Base-by-base conservation (phyloP, 179 eudicot genomes). In the Heliamphora pulchella region DNA sequence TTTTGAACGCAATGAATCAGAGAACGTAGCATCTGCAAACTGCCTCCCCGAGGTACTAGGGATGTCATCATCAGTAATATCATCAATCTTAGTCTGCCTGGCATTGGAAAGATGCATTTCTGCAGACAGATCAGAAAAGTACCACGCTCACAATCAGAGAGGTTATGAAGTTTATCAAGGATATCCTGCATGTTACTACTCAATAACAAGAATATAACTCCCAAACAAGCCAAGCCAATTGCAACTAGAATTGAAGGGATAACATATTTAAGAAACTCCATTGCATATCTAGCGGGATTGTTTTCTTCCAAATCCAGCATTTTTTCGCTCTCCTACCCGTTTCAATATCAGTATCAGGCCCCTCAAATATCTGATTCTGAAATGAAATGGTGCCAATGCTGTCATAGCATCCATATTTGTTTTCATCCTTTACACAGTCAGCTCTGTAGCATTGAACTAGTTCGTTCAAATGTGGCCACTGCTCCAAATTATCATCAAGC, bases 331-430 rank as follows among this genome's bases (percentile, higher is more conserved):
- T 54, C 64, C 80, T 83, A 96, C 99, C 99, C 86, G 96, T 96
- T 89, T 96, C 99, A 73, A 92, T 89, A 84, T 96, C 99, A 66
- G 99, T 96, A 83, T 96, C 98, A 84, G 99, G 97, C 79, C 98
- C 98, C 85, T 96, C 99, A 85, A 90, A 96, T 76, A 92, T 89
- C 87, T 96, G 99, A 88, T 85, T 96, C 75, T 88, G 91, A 84
- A 92, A 96, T 43, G 88, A 82, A 66, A 85, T 74, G 2, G 92
- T 87, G 64, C 92, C 89, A 80, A 91, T 82, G 86, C 93, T 91
- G 66, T 96, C 99, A 84, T 96, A 96, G 77, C 88, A 94, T 59
- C 99, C 99, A 85, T 96, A 96, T 85, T 96, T 96, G 81, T 83
- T 87, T 59, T 92, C 99, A 87, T 94, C 97, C 89, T 94, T 96